phyloP scores from a whole-genome alignment of 2,329 filamentous ascomycete genomes.

The Ascochyta pisi region DNA sequence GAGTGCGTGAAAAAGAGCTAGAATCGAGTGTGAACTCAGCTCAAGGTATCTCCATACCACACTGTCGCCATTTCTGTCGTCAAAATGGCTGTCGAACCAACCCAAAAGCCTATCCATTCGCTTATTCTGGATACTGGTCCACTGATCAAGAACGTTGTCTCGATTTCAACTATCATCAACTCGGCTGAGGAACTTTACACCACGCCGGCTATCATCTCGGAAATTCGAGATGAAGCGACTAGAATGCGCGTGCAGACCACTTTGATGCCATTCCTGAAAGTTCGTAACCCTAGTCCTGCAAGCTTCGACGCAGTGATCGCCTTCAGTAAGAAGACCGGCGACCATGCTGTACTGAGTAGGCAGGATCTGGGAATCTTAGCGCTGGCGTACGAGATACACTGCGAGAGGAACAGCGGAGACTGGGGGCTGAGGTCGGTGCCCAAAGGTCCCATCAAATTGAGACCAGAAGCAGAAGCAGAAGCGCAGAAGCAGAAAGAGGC shows the following conservation, averaged over 20 bases:
- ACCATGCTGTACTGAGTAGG: conserved; percentile 83
- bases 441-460: conserved; percentile 77
- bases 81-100: conserved; percentile 33
- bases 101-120: conserved; percentile 75
- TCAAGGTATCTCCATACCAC: conserved; percentile 9
- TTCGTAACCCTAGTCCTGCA: conserved; percentile 75
- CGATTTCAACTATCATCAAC: conserved; percentile 79
- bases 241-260: conserved; percentile 82
- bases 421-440: conserved; percentile 82
- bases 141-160: conserved; percentile 90
- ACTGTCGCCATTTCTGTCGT: conserved; percentile 17
- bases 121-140: conserved; percentile 91
- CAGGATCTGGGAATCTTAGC: conserved; percentile 91
- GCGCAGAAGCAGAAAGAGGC: conserved; percentile 29
- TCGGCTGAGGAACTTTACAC: conserved; percentile 72
- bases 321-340: conserved; percentile 89
- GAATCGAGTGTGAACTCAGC: not conserved
- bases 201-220: conserved; percentile 82
- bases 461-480: conserved; percentile 31
- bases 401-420: conserved; percentile 86
- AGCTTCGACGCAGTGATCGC: conserved; percentile 81
- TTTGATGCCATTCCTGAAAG: conserved; percentile 81
- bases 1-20: not conserved
- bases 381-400: conserved; percentile 91
- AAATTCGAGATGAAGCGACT: conserved; percentile 86